phyloP scores from a whole-genome alignment of 306 rosid genomes.

The Vicia faba region DNA sequence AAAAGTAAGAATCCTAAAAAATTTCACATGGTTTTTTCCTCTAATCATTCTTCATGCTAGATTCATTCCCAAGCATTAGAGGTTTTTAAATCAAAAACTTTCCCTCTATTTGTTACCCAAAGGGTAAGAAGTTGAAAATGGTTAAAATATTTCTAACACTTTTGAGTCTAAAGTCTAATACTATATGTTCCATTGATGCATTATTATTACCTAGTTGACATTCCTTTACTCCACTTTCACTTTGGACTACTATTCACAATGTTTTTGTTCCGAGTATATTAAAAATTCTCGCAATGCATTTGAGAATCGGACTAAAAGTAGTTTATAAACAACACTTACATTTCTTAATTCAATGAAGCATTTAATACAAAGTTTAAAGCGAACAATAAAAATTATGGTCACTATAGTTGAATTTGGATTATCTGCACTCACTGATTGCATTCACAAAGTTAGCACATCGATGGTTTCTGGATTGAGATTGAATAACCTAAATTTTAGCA shows the following conservation, averaged over 20 bases:
- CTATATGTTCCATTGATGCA: background rate
- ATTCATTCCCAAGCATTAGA: background rate
- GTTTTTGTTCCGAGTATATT: too few species aligned
- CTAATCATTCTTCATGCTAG: background rate
- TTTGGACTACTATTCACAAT: too few species aligned
- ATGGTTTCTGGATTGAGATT: background rate
- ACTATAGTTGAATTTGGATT: too few species aligned
- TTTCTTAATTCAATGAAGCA: too few species aligned
- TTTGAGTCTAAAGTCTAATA: background rate
- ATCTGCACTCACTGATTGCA: background rate
- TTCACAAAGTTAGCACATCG: background rate
- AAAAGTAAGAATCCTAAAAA: background rate
- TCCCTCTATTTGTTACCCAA: conserved; percentile 26
- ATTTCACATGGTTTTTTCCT: conserved; percentile 18
- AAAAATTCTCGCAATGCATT: too few species aligned
- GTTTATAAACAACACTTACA: too few species aligned
- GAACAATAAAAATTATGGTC: too few species aligned
- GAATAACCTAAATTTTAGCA: too few species aligned
- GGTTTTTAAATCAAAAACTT: conserved; percentile 5
- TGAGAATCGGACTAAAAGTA: too few species aligned
- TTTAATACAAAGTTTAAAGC: too few species aligned
- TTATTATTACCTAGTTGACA: background rate
- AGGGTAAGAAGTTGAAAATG: conserved; percentile 27
- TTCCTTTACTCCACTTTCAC: too few species aligned
- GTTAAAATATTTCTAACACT: conserved; percentile 28